Evolutionary conservation across 2,329 filamentous ascomycete genomes (phyloP), one percentile per base, ranked within the genome.

Genomic region (Penicillium sp.): DNA sequence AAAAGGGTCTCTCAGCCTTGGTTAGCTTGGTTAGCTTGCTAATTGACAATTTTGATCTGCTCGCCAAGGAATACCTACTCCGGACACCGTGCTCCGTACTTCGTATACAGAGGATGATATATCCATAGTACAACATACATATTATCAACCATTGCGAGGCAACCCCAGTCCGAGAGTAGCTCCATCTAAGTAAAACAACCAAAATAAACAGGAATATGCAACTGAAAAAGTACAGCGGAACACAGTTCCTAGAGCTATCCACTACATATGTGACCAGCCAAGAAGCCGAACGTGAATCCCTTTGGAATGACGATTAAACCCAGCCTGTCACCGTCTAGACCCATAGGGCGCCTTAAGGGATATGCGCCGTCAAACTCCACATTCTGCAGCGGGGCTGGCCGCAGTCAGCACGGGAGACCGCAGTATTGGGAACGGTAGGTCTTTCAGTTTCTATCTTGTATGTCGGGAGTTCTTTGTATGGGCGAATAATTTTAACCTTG

Each of bases 351-450:
- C 37, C 45, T 35, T 19, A 43, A 17, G 12, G 24, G 19, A 22
- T 26, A 38, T 28, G 33, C 43, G n/a, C 33, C 13, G 17, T 32
- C 28, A 33, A 46, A 45, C 48, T 50, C 48, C 48, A 50, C 48
- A 50, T 47, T 50, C 43, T 46, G 48, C 48, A 50, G 48, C 37
- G 29, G 48, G 37, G 48, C 29, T 43, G 37, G n/a, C 37, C 45
- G 48, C 43, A 40, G 34, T 49, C 42, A 35, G 43, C 43, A 37
- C 46, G 48, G 48, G 43, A 47, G 43, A 42, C 43, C 48, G 10
- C 31, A 29, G 37, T 21, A 32, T 38, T 50, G 48, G 48, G 43
- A 46, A 34, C 10, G 9, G 33, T 35, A 45, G 35, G 38, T 24
- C n/a, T 19, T 29, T 31, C 15, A 2, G 1, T 32, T 42, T 10